phyloP scores from a whole-genome alignment of 1,284 basidiomycete species.

The Boletus austroedulis region DNA sequence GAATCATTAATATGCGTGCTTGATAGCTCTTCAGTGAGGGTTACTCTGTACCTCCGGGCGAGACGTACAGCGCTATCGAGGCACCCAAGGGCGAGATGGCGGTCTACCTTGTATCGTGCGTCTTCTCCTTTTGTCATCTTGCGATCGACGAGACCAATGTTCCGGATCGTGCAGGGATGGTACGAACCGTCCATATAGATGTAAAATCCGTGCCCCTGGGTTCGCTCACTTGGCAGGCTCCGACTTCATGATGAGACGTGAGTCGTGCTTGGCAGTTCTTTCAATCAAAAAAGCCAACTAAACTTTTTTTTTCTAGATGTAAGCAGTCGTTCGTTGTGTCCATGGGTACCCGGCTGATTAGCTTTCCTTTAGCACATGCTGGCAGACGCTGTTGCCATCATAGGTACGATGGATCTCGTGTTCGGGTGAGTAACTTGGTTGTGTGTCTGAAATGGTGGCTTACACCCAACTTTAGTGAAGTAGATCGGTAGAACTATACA shows the following conservation, averaged over 20 bases:
- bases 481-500: conserved; percentile 36
- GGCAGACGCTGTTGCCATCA: conserved; percentile 89
- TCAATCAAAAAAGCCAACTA: background rate
- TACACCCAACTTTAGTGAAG: conserved; percentile 29
- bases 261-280: conserved; percentile 26
- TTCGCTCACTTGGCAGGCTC: conserved; percentile 91
- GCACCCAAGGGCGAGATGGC: conserved; percentile 99
- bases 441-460: background rate
- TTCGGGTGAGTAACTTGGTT: conserved; percentile 62
- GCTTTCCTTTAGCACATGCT: conserved; percentile 67
- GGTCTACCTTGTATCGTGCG: conserved; percentile 89
- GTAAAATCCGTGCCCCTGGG: conserved; percentile 91
- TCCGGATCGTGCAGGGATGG: conserved; percentile 59
- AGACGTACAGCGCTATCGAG: conserved; percentile 97
- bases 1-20: background rate
- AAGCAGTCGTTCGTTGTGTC: conserved; percentile 29
- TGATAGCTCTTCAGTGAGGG: conserved; percentile 89
- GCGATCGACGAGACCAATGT: background rate
- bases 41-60: conserved; percentile 95
- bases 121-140: conserved; percentile 12
- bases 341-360: conserved; percentile 32
- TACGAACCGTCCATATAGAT: conserved; percentile 88
- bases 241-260: conserved; percentile 94
- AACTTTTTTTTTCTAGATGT: conserved; percentile 45
- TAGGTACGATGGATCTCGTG: conserved; percentile 91